Evolutionary conservation across 164 flowering plant genomes (phyloP), one percentile per base, ranked within the genome.

Genomic region (Hamamelis virginiana): DNA sequence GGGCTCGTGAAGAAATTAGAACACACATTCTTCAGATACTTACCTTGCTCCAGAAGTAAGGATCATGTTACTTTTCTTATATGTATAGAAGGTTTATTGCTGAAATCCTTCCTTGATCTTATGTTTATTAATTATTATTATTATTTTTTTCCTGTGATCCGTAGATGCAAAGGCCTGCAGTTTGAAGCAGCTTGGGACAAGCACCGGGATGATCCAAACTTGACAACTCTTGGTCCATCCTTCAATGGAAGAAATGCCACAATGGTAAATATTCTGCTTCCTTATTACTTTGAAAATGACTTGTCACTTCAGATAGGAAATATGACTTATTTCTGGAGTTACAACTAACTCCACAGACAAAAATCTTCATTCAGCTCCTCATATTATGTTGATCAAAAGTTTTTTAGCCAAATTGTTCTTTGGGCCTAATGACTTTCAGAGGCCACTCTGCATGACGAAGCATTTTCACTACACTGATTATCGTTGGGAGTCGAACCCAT

Each of bases 111-210:
- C 8, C 9, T 53, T 74, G 52, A 21, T 64, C 46, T 59, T 50
- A 61, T 21, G 22, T 66, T 1, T 59, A 22, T 33, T 62, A 46
- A 25, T 52, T 18, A 50, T 6, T 4, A 14, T 23, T 46, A 4
- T 58, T 44, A 65, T 44, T 63, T 19, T 46, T 64, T 59, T 28
- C 46, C 51, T 53, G 48, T 51, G 18, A 44, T 64, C 22, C 52
- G 12, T 63, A 94, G 97, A 80, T 86, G 91, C 88, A 89, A 85
- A 81, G 86, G 90, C 67, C 53, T 41, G 67, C 95, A 91, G 64
- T 88, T 92, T 73, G 86, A 87, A 77, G 78, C 78, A 70, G 86
- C 85, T 62, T 92, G 97, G 94, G 68, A 69, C 51, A 89, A 89
- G 82, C 82, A 91, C 82, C 81, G 69, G 72, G 86, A 88, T 71